Evolutionary conservation across 352 stramenopile genomes (phyloP).

Genomic region (Phytophthora pistaciae): DNA sequence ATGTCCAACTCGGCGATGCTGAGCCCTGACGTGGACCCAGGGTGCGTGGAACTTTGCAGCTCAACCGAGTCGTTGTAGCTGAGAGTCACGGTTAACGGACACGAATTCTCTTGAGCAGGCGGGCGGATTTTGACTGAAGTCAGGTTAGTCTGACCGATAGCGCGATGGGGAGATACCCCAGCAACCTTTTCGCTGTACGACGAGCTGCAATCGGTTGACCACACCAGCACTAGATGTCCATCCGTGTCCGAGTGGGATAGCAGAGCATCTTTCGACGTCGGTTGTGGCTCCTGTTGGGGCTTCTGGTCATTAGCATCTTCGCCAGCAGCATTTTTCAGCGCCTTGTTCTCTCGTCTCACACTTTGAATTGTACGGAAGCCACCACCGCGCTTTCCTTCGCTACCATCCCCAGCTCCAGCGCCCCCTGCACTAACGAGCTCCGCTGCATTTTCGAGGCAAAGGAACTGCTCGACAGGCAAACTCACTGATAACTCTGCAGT

Average conservation of each 20-base stretch:
- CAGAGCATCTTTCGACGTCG: conserved; percentile 67
- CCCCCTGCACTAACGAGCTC: conserved; percentile 46
- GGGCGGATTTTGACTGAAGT: conserved; percentile 69
- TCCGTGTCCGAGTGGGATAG: conserved; percentile 60
- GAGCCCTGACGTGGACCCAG: conserved; percentile 28
- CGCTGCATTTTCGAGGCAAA: conserved; percentile 78
- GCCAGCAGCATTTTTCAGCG: conserved; percentile 49
- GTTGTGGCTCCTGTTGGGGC: conserved; percentile 51
- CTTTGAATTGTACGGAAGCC: conserved; percentile 89
- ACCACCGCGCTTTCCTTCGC: conserved; percentile 49
- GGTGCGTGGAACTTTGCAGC: conserved; percentile 26
- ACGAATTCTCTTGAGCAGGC: conserved; percentile 50
- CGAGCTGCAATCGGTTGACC: conserved; percentile 53
- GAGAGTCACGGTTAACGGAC: conserved; percentile 79
- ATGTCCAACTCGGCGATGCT: conserved; percentile 75
- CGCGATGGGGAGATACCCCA: conserved; percentile 24
- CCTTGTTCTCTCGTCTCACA: conserved; percentile 87
- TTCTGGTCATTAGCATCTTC: conserved; percentile 31
- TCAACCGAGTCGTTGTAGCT: conserved; percentile 54
- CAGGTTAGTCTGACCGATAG: conserved; percentile 74
- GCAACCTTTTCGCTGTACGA: conserved; percentile 25
- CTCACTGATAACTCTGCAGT: conserved; percentile 21
- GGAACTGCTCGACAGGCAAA: conserved; percentile 73
- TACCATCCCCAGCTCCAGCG: conserved; percentile 32
- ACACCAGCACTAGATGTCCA: conserved; percentile 74